A percentile compares a stretch with the other conserved stretches of the same genome.
Conservation (phyloP, 495 filamentous ascomycete species). For the Bacidia rubella region DNA sequence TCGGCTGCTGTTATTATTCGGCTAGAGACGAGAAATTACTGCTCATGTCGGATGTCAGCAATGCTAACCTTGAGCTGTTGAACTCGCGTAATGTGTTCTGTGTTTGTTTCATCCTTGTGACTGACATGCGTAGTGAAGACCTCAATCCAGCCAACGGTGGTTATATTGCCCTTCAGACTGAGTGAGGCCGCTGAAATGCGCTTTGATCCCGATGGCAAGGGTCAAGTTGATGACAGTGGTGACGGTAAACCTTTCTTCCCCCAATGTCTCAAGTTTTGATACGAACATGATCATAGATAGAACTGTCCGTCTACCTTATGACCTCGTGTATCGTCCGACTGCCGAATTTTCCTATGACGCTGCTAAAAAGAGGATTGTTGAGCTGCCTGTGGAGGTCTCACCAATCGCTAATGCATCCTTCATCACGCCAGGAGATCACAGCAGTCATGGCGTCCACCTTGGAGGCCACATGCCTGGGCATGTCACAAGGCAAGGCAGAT, state of each 20-base stretch:
- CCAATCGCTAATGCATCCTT: constrained; percentile 38
- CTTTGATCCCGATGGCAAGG: constrained; percentile 14
- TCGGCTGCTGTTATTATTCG: constrained; percentile 84
- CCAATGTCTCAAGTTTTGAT: not conserved
- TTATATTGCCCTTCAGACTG: constrained; percentile 59
- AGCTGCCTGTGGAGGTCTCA: constrained; percentile 32
- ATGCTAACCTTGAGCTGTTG: constrained; percentile 55
- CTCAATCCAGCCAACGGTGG: constrained; percentile 65
- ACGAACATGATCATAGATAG: constrained; percentile 18
- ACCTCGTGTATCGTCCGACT: constrained; percentile 58
- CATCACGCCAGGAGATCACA: constrained; percentile 42
- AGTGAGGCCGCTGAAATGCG: constrained; percentile 36
- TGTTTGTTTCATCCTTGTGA: not conserved
- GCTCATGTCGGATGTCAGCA: constrained; percentile 66
- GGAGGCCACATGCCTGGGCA: constrained; percentile 35
- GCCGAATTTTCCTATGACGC: constrained; percentile 65
- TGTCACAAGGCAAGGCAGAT: constrained; percentile 43
- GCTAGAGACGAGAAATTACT: constrained; percentile 61
- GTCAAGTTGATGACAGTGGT: constrained; percentile 16
- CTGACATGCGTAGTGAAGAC: constrained; percentile 47
- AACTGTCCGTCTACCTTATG: constrained; percentile 43
- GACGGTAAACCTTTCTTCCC: constrained; percentile 15
- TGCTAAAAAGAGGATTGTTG: constrained; percentile 53
- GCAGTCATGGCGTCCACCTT: constrained; percentile 32
- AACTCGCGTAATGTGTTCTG: constrained; percentile 42